Evolutionary conservation across 495 filamentous ascomycete species (phyloP), one percentile per base, ranked within the genome.

Genomic region (Podospora appendiculata): DNA sequence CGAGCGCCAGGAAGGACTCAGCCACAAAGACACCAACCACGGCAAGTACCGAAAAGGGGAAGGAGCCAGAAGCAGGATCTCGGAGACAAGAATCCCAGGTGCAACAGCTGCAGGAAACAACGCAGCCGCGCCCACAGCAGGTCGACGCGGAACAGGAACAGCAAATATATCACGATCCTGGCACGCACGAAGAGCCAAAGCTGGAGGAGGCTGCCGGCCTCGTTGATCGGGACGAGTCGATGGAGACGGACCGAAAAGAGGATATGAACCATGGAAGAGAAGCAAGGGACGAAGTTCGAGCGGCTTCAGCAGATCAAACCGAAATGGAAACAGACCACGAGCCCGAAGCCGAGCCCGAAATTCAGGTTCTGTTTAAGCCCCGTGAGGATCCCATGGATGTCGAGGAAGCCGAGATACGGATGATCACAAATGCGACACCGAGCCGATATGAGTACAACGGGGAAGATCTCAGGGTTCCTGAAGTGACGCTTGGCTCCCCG

Each of bases 401-500:
- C 8, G 59, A 59, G 40, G 53, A 41, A 10, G 36, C 16, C 36
- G 48, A 48, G 36, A 17, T 9, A 17, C 13, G n/a, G 10, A 3
- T 2, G 4, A 49, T 13, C 6, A 42, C 39, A 14, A 34, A n/a
- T 16, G 14, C 11, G 48, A 32, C 17, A 14, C n/a, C 14, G 39
- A 13, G n/a, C 10, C 18, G 45, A 34, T 12, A 42, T 13, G 40
- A 17, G 36, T 43, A 57, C 7, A 54, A 57, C 8, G 47, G 38
- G 17, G 35, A 50, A n/a, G 42, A 40, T 38, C 32, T 53, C 16
- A 41, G 52, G 32, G 10, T 55, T 5, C 58, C 62, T 6, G 62
- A 67, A 41, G 64, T 67, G n/a, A 60, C 58, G 10, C 58, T 67
- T 2, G 64, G 64, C 0, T 67, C 64, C 17, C 64, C 64, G 1